Conservation (phyloP, 495 filamentous ascomycete species). For the Platismatia glauca region DNA sequence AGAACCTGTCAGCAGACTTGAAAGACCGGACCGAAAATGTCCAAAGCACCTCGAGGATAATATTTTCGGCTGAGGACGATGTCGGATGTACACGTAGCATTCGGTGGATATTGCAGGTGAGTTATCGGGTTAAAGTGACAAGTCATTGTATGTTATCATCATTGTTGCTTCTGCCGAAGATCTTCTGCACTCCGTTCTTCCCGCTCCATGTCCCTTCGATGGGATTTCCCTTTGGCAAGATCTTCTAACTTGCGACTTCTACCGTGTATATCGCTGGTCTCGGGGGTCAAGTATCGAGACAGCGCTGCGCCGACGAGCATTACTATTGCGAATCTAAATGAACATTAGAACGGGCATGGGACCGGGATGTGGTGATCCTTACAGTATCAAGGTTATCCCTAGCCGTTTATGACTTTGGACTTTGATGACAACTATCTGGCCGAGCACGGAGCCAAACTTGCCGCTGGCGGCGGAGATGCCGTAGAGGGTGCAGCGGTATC, state of each 20-base stretch:
- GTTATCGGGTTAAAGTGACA: no score
- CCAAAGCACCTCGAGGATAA: no score
- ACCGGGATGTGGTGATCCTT: background rate
- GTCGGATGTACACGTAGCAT: no score
- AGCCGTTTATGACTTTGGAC: constrained; percentile 8
- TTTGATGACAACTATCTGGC: constrained; percentile 42
- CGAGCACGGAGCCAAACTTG: constrained; percentile 51
- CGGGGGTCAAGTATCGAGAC: constrained; percentile 12
- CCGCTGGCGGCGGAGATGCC: constrained; percentile 47
- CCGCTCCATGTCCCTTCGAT: constrained; percentile 4
- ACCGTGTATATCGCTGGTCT: constrained; percentile 16
- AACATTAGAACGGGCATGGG: background rate
- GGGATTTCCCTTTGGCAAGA: constrained; percentile 9
- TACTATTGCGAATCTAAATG: constrained; percentile 18
- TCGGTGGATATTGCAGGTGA: no score
- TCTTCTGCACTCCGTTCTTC: constrained; percentile 4
- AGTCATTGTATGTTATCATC: background rate
- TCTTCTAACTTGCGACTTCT: constrained; percentile 16
- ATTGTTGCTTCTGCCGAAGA: background rate
- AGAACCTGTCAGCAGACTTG: no score
- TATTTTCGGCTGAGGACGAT: no score
- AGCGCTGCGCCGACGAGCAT: constrained; percentile 19
- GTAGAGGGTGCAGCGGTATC: constrained; percentile 49
- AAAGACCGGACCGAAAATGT: no score
- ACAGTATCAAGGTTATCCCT: constrained; percentile 17